Conservation (phyloP, 176 grass and related monocot genomes). For the Triticum urartu region DNA sequence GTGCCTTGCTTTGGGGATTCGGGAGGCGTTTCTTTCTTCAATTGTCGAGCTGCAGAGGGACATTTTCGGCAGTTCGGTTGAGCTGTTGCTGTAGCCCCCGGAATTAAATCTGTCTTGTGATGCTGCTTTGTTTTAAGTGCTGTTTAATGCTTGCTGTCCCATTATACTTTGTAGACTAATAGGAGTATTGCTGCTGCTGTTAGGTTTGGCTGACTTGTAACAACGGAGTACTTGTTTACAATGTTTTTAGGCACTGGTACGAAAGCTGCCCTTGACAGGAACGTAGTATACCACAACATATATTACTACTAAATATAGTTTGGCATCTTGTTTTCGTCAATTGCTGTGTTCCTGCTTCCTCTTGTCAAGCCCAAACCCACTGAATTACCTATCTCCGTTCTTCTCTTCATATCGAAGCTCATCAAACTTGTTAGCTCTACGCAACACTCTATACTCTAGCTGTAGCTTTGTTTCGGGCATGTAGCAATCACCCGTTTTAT, state of each 20-base stretch:
- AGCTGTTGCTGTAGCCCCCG: slow-evolving; percentile 16
- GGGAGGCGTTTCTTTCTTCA: slow-evolving; percentile 18
- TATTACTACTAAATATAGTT: background rate
- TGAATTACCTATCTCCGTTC: background rate
- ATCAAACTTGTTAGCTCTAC: background rate
- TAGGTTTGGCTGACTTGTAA: slow-evolving; percentile 22
- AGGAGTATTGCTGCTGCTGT: background rate
- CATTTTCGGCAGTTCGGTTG: background rate
- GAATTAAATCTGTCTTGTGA: background rate
- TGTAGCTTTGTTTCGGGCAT: slow-evolving; percentile 6
- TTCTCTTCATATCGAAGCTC: background rate
- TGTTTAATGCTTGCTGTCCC: slow-evolving; percentile 28
- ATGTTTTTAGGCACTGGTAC: background rate
- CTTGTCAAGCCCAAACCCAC: slow-evolving; percentile 21
- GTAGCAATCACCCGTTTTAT: background rate
- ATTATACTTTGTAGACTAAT: background rate
- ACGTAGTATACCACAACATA: background rate
- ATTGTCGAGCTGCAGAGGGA: background rate
- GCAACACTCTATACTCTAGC: slow-evolving; percentile 20
- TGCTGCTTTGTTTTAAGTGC: background rate
- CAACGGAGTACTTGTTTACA: slow-evolving; percentile 9
- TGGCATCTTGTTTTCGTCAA: slow-evolving; percentile 10
- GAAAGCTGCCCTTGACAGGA: slow-evolving; percentile 2
- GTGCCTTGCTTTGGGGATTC: background rate
- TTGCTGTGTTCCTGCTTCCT: slow-evolving; percentile 8